These are phyloP conservation scores for Pseudoturritis turrita DNA, from an alignment of 345 rosid genomes.

Conservation along the genomic window DNA sequence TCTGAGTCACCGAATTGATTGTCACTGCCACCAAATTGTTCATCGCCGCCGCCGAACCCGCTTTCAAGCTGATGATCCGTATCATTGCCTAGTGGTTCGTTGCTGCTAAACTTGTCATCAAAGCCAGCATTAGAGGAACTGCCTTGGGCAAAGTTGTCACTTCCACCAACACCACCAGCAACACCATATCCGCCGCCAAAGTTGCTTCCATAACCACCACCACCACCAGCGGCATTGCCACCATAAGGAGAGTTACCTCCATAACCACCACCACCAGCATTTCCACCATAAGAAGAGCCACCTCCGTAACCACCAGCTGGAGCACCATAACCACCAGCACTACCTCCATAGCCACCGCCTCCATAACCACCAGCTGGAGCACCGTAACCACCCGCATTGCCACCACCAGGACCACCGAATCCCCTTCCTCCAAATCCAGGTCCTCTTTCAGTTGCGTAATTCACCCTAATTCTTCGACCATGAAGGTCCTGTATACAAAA, in stretches of 20 bases:
- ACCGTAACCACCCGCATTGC: slow-evolving; percentile 26
- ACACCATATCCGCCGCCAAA: slow-evolving; percentile 34
- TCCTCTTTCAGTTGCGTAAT: slow-evolving; percentile 69
- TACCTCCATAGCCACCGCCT: slow-evolving; percentile 27
- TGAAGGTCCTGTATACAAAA: slow-evolving; percentile 55
- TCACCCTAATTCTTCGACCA: slow-evolving; percentile 78
- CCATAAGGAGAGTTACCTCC: slow-evolving; percentile 22
- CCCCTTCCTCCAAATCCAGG: slow-evolving; percentile 44
- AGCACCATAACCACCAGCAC: slow-evolving; percentile 17
- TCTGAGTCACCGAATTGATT: slow-evolving; percentile 36
- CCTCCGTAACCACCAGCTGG: slow-evolving; percentile 27
- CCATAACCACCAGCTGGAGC: slow-evolving; percentile 20
- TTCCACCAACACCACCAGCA: slow-evolving; percentile 32
- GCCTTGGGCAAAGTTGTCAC: slow-evolving; percentile 29
- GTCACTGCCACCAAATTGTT: slow-evolving; percentile 24
- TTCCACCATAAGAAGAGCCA: slow-evolving; percentile 14
- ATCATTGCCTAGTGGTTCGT: slow-evolving; percentile 21
- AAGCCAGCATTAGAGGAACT: slow-evolving; percentile 31
- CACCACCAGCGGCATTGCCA: slow-evolving; percentile 23
- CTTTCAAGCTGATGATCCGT: slow-evolving; percentile 22
- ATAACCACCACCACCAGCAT: slow-evolving; percentile 18
- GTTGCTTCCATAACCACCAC: slow-evolving; percentile 28
- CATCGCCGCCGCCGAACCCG: neutral
- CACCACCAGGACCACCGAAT: slow-evolving; percentile 34
- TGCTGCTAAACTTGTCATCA: slow-evolving; percentile 27